Conservation (phyloP, 257 asterid species). For the Ophiorrhiza pumila region DNA sequence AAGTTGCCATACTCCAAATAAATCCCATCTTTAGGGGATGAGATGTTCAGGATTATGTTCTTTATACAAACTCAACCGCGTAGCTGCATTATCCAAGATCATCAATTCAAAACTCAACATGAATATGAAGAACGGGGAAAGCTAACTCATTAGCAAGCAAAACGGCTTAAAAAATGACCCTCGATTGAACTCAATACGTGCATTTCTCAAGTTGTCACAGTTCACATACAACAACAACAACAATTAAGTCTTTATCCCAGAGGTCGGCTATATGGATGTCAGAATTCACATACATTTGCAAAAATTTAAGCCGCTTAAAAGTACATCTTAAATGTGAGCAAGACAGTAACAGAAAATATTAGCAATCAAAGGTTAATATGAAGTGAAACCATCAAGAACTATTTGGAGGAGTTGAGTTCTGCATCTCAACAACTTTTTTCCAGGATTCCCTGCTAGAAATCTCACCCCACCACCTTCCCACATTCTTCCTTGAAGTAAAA, state of each 20-base stretch:
- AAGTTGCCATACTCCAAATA: too few species aligned
- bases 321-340: not conserved
- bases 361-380: not conserved
- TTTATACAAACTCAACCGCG: not conserved
- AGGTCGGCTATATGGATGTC: too few species aligned
- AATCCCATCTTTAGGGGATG: not conserved
- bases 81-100: not conserved
- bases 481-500: constrained; percentile 57
- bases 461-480: constrained; percentile 86
- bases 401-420: constrained; percentile 36
- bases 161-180: not conserved
- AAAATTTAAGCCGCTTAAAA: not conserved
- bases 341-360: not conserved
- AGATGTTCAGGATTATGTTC: not conserved
- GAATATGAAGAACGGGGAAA: not conserved
- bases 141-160: not conserved
- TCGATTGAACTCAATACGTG: not conserved
- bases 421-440: constrained; percentile 75
- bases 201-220: not conserved
- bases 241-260: too few species aligned
- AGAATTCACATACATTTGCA: too few species aligned
- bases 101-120: not conserved
- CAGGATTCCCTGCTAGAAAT: constrained; percentile 67
- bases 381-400: constrained; percentile 24
- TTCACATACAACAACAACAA: not conserved